A percentile compares a stretch with the other conserved stretches of the same genome.
phyloP scores from a whole-genome alignment of 305 asterid genomes.

The Striga hermonthica region DNA sequence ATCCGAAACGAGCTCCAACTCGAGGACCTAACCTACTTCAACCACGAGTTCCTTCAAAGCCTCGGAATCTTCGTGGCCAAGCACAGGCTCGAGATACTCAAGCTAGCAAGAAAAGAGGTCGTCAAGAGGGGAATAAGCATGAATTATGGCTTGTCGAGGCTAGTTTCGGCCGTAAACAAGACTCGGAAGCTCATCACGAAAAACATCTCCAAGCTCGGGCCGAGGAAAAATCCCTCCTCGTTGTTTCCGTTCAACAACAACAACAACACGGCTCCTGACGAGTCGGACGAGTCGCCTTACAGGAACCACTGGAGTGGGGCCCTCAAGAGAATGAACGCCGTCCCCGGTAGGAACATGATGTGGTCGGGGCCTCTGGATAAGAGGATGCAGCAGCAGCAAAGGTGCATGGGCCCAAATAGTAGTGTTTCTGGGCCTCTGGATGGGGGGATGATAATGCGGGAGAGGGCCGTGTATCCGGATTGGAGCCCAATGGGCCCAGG shows the following conservation, averaged over 20 bases:
- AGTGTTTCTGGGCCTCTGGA: constrained; percentile 76
- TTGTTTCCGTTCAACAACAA: constrained; percentile 16
- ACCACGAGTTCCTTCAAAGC: constrained; percentile 71
- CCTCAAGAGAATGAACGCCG: constrained; percentile 31
- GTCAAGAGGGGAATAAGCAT: constrained; percentile 22
- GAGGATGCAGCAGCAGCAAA: constrained; percentile 36
- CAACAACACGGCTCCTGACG: constrained; percentile 20
- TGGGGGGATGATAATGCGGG: constrained; percentile 38
- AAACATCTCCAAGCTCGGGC: constrained; percentile 37
- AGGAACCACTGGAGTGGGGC: constrained; percentile 45
- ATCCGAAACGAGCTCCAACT: constrained; percentile 53
- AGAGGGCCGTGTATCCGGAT: constrained; percentile 36
- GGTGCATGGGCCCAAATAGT: constrained; percentile 37
- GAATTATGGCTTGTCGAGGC: constrained; percentile 43
- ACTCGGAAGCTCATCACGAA: constrained; percentile 53
- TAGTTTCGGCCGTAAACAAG: constrained; percentile 51
- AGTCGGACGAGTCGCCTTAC: constrained; percentile 35
- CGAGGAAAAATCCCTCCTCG: constrained; percentile 19
- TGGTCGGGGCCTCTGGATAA: constrained; percentile 75
- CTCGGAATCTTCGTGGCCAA: constrained; percentile 56
- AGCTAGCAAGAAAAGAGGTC: constrained; percentile 53
- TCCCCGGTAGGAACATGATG: constrained; percentile 32
- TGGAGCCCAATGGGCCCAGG: constrained; percentile 46
- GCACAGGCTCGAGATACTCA: constrained; percentile 68
- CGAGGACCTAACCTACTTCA: constrained; percentile 56